phyloP scores from a whole-genome alignment of 1,284 basidiomycete genomes.

The Ceratobasidium theobromae region DNA sequence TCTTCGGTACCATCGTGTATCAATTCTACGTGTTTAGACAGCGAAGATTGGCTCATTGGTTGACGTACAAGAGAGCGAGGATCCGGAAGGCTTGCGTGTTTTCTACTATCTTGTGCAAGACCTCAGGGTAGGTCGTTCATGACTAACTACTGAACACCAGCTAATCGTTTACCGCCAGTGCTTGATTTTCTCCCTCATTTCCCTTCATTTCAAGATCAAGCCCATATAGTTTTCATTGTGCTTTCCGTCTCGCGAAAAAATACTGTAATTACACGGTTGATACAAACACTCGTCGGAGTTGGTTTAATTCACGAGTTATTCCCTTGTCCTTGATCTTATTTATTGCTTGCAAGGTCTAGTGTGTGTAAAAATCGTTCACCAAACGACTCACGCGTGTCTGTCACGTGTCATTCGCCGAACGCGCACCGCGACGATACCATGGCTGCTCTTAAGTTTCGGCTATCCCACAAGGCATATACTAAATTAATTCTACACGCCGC shows the following conservation, averaged over 20 bases:
- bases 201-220: slow-evolving; percentile 99
- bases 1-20: background rate
- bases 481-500: slow-evolving; percentile 71
- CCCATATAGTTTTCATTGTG: slow-evolving; percentile 62
- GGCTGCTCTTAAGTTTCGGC: slow-evolving; percentile 48
- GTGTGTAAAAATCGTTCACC: background rate
- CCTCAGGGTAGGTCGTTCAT: slow-evolving; percentile 67
- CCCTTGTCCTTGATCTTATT: background rate
- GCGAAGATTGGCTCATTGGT: slow-evolving; percentile 97
- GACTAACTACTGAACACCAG: background rate
- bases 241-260: background rate
- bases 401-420: slow-evolving; percentile 19
- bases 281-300: background rate
- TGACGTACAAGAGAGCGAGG: slow-evolving; percentile 95
- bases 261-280: background rate
- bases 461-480: slow-evolving; percentile 59
- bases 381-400: background rate
- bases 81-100: slow-evolving; percentile 96
- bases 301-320: background rate
- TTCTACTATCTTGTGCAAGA: slow-evolving; percentile 99
- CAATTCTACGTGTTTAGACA: slow-evolving; percentile 58
- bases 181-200: slow-evolving; percentile 96
- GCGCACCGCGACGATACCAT: slow-evolving; percentile 38
- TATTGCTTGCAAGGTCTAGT: background rate
- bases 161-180: slow-evolving; percentile 57